Evolutionary conservation across 1,284 basidiomycete species (phyloP).

Genomic region (Caloboletus firmus): DNA sequence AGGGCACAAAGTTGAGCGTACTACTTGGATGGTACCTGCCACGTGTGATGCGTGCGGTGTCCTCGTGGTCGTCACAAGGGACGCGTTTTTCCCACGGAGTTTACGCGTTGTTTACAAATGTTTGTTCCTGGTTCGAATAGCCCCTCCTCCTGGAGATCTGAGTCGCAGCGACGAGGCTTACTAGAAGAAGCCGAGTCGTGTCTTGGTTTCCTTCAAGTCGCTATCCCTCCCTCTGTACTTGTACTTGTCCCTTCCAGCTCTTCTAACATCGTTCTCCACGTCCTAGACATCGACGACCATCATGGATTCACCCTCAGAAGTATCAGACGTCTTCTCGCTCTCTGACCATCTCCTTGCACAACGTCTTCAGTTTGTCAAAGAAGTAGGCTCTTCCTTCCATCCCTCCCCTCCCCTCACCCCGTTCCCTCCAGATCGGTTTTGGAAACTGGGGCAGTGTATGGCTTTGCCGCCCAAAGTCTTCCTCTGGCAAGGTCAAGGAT

Average conservation of each 20-base stretch:
- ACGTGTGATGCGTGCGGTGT: constrained; percentile 14
- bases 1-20: too few relatives aligned
- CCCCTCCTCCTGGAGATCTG: too few relatives aligned
- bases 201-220: background rate
- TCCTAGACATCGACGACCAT: constrained; percentile 9
- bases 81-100: constrained; percentile 30
- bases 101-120: constrained; percentile 38
- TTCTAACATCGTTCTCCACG: background rate
- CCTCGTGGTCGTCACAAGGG: constrained; percentile 14
- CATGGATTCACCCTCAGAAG: constrained; percentile 38
- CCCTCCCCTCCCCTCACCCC: constrained; percentile 3
- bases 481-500: constrained; percentile 41
- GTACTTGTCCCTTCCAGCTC: constrained; percentile 5
- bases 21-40: background rate
- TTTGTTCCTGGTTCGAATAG: constrained; percentile 36
- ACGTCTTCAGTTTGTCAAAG: constrained; percentile 71
- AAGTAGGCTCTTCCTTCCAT: constrained; percentile 45
- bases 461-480: constrained; percentile 64
- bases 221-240: constrained; percentile 30
- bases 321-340: constrained; percentile 52
- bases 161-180: background rate
- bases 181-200: background rate
- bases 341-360: constrained; percentile 66
- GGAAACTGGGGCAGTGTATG: constrained; percentile 89
- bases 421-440: constrained; percentile 63